These are phyloP conservation scores for Achlya hypogyna DNA, from an alignment of 352 stramenopile genomes.

Conservation along the genomic window DNA sequence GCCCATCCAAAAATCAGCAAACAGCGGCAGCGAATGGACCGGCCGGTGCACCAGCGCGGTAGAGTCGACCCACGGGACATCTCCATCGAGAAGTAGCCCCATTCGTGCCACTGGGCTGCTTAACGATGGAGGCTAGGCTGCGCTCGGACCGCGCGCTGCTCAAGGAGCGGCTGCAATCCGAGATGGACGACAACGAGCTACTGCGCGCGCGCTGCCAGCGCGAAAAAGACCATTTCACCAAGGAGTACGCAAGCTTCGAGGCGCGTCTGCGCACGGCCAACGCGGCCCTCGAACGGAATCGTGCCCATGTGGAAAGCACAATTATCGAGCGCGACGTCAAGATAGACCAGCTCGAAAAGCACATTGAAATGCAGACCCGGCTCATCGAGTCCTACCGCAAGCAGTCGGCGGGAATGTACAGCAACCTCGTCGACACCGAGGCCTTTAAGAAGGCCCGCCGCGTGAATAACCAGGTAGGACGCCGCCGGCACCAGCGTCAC, in stretches of 20 bases:
- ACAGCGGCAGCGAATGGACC: background rate
- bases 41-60: no score
- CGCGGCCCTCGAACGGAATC: background rate
- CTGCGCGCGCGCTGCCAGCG: background rate
- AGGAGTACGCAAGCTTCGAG: background rate
- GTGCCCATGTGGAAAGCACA: background rate
- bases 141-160: background rate
- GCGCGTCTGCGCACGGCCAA: background rate
- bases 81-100: background rate
- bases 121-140: background rate
- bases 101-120: background rate
- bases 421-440: background rate
- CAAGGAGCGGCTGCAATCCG: background rate
- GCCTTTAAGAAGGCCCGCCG: background rate
- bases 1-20: no score
- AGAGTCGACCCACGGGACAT: background rate
- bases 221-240: background rate
- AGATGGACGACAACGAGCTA: background rate
- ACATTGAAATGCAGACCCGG: background rate
- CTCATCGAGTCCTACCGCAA: slow-evolving; percentile 6
- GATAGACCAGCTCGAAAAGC: slow-evolving; percentile 3
- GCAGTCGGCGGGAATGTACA: background rate
- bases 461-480: background rate
- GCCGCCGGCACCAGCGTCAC: no score
- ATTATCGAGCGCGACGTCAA: background rate